These are phyloP conservation scores for Cucumis variabilis DNA, from an alignment of 331 rosid species.

Conservation along the genomic window DNA sequence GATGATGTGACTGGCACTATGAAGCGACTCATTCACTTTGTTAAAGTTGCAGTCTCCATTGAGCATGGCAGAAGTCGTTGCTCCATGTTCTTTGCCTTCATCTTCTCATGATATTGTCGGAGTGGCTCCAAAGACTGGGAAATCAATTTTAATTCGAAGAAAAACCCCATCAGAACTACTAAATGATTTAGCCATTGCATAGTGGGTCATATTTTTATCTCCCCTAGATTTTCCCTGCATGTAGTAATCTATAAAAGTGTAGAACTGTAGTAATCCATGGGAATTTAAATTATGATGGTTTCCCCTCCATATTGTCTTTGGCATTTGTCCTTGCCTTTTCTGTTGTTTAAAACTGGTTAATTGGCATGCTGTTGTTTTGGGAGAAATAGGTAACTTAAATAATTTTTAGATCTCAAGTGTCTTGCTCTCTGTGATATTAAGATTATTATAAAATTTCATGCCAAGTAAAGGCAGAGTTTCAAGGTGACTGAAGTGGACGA, in stretches of 20 bases:
- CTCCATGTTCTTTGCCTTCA: conserved; percentile 59
- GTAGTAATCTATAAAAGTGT: not conserved
- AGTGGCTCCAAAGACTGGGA: conserved; percentile 51
- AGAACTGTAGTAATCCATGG: not conserved
- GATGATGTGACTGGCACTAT: not conserved
- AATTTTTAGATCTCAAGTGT: not conserved
- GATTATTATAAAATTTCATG: not conserved
- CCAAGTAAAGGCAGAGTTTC: not conserved
- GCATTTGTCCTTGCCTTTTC: not conserved
- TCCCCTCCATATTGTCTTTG: not conserved
- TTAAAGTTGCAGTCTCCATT: not conserved
- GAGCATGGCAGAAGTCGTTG: conserved; percentile 77
- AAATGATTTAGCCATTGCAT: not conserved
- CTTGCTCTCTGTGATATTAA: not conserved
- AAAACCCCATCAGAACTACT: conserved; percentile 88
- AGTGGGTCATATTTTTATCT: not conserved
- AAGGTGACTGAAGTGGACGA: not conserved
- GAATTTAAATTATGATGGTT: conserved; percentile 4
- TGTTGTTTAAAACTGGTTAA: not conserved
- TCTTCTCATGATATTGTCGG: conserved; percentile 55
- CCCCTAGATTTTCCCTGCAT: not conserved
- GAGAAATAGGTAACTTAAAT: not conserved
- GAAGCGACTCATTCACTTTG: not conserved
- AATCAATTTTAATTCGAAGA: conserved; percentile 52
- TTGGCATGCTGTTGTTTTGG: not conserved